phyloP scores from a whole-genome alignment of 2,329 filamentous ascomycete species.

The Xylaria sp. region DNA sequence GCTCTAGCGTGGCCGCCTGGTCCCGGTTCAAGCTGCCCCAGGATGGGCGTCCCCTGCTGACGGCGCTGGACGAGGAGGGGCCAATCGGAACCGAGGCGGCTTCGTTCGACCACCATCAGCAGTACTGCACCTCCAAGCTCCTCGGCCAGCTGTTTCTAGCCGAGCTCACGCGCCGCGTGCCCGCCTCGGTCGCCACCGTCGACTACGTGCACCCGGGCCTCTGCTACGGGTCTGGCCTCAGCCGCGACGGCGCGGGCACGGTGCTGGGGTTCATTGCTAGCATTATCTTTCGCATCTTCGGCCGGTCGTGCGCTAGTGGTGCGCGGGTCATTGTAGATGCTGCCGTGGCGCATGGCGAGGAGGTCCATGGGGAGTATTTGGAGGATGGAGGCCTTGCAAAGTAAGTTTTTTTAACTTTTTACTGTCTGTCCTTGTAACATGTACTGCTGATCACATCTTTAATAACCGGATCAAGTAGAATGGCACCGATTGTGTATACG shows the following conservation, averaged over 20 bases:
- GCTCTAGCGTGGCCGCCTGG: slow-evolving; percentile 40
- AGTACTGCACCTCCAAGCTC: slow-evolving; percentile 44
- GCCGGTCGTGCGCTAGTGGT: slow-evolving; percentile 23
- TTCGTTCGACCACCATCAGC: slow-evolving; percentile 31
- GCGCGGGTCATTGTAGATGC: slow-evolving; percentile 27
- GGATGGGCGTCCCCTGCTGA: slow-evolving; percentile 18
- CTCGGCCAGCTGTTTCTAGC: slow-evolving; percentile 48
- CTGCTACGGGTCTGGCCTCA: slow-evolving; percentile 30
- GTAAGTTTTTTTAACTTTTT: slow-evolving; percentile 17
- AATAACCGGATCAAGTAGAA: slow-evolving; percentile 13
- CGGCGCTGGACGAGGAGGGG: slow-evolving; percentile 13
- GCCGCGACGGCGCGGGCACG: slow-evolving; percentile 32
- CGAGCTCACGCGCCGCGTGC: slow-evolving; percentile 46
- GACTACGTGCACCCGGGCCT: slow-evolving; percentile 36
- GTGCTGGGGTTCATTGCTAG: slow-evolving; percentile 22
- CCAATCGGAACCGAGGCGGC: neutral
- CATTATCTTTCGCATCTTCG: slow-evolving; percentile 30
- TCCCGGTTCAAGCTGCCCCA: slow-evolving; percentile 21
- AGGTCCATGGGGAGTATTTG: slow-evolving; percentile 35
- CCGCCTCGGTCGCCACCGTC: slow-evolving; percentile 35
- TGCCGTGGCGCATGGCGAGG: slow-evolving; percentile 26
- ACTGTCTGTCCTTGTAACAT: neutral
- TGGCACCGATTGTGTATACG: slow-evolving; percentile 32
- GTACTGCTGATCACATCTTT: neutral
- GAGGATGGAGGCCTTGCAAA: slow-evolving; percentile 13